Conservation (phyloP, 2,329 filamentous ascomycete species). For the Clathrospora elynae region DNA sequence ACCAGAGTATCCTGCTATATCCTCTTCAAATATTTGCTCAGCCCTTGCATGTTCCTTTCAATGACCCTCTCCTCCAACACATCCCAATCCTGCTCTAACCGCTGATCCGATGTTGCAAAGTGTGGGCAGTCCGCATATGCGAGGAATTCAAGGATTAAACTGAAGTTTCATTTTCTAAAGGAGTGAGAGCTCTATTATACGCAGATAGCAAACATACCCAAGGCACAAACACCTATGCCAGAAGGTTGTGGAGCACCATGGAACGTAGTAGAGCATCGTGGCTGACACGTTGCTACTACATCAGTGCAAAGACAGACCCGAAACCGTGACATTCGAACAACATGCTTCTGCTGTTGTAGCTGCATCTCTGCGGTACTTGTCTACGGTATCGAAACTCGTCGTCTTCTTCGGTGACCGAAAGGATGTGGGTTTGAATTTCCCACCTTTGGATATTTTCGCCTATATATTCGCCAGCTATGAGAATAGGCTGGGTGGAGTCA, state of each 20-base stretch:
- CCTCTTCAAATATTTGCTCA: constrained; percentile 33
- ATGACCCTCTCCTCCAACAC: constrained; percentile 26
- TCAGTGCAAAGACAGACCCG: too few species aligned
- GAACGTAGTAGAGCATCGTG: too few species aligned
- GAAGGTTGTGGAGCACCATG: too few species aligned
- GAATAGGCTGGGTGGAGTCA: constrained; percentile 16
- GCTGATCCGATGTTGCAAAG: too few species aligned
- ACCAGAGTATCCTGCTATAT: constrained; percentile 29
- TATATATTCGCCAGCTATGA: constrained; percentile 43
- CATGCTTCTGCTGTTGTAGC: constrained; percentile 21
- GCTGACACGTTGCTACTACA: too few species aligned
- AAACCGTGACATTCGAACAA: too few species aligned
- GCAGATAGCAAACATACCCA: too few species aligned
- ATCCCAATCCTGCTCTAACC: constrained; percentile 37
- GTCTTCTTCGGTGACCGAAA: constrained; percentile 23
- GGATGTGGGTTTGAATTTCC: constrained; percentile 34
- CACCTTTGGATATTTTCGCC: constrained; percentile 37
- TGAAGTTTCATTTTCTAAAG: too few species aligned
- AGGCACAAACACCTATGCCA: too few species aligned
- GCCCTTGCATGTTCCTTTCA: constrained; percentile 16
- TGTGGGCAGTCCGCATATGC: too few species aligned
- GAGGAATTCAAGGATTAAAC: too few species aligned
- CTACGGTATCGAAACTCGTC: constrained; percentile 3
- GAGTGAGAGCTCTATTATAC: too few species aligned
- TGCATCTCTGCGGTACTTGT: constrained; percentile 20